A percentile compares a stretch with the other conserved stretches of the same genome.
These are phyloP conservation scores for Xerocomus brunneocitrinus DNA, from an alignment of 768 basidiomycete species.

Conservation along the genomic window DNA sequence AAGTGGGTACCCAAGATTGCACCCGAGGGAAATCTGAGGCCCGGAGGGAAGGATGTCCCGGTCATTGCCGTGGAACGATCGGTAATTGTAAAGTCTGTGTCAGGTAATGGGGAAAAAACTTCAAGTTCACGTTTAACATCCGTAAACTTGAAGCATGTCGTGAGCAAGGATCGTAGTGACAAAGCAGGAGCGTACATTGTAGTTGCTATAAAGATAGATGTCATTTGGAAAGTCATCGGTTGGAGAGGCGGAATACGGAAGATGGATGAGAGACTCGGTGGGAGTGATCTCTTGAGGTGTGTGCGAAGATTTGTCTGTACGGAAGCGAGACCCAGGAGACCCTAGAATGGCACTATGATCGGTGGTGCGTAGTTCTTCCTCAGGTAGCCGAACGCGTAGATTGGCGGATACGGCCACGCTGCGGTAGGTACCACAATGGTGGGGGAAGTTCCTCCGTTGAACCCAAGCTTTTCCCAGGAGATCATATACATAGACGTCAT, in stretches of 20 bases:
- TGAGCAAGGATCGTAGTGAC: conserved; percentile 5
- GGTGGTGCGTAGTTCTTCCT: conserved; percentile 49
- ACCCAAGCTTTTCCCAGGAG: conserved; percentile 72
- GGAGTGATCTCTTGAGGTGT: conserved; percentile 47
- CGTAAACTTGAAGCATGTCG: conserved; percentile 57
- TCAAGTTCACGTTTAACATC: conserved; percentile 95
- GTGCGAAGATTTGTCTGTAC: conserved; percentile 38
- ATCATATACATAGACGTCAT: conserved; percentile 90
- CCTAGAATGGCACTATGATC: conserved; percentile 44
- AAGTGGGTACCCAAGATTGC: conserved; percentile 87
- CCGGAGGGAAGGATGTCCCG: conserved; percentile 82
- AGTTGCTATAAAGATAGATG: conserved; percentile 92
- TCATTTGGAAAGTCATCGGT: conserved; percentile 77
- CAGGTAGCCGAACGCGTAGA: conserved; percentile 61
- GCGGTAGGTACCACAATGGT: conserved; percentile 96
- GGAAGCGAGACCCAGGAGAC: conserved; percentile 57
- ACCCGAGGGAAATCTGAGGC: conserved; percentile 93
- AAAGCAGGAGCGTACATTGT: conserved; percentile 61
- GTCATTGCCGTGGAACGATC: conserved; percentile 81
- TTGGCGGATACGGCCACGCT: conserved; percentile 81
- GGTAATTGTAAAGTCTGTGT: conserved; percentile 69
- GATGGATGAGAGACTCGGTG: conserved; percentile 58
- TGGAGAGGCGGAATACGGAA: conserved; percentile 72
- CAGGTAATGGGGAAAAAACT: conserved; percentile 78
- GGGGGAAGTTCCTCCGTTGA: conserved; percentile 71